A percentile compares a stretch with the other conserved stretches of the same genome.
phyloP scores from a whole-genome alignment of 768 basidiomycete genomes.

The Saitozyma sp. region DNA sequence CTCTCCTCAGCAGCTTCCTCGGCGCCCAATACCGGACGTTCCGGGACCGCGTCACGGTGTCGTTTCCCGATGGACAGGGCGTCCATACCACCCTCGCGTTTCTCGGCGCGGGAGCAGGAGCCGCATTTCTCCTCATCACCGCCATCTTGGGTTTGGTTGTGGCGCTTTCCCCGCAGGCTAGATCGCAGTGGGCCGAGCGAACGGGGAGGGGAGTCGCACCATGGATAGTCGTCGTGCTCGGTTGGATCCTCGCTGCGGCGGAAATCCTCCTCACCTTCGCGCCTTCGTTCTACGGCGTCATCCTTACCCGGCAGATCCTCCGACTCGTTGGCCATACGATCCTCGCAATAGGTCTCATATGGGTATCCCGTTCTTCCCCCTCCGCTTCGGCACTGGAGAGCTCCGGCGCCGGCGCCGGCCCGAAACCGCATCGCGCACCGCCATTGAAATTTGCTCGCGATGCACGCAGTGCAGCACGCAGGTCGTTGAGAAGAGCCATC shows the following conservation, averaged over 20 bases:
- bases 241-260: neutral
- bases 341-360: conserved; percentile 2
- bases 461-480: neutral
- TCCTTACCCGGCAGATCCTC: conserved; percentile 3
- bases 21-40: conserved; percentile 15
- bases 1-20: conserved; percentile 20
- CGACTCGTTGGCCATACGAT: conserved; percentile 6
- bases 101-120: conserved; percentile 3
- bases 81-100: conserved; percentile 3
- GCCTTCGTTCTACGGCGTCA: neutral
- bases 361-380: neutral
- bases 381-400: too few species aligned
- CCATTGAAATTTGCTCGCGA: neutral
- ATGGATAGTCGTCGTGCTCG: too few species aligned
- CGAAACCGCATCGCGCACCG: too few species aligned
- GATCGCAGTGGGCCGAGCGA: conserved; percentile 1
- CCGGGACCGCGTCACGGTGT: neutral
- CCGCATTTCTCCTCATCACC: neutral
- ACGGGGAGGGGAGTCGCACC: too few species aligned
- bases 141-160: neutral
- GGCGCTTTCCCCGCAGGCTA: conserved; percentile 1
- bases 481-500: conserved; percentile 1
- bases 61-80: neutral
- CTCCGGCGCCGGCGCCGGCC: too few species aligned
- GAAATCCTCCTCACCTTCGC: neutral